Percentiles rank a stretch among this genome's conserved stretches.
Conservation (phyloP, 805 yeast genomes). For the Candida krabiensis region DNA sequence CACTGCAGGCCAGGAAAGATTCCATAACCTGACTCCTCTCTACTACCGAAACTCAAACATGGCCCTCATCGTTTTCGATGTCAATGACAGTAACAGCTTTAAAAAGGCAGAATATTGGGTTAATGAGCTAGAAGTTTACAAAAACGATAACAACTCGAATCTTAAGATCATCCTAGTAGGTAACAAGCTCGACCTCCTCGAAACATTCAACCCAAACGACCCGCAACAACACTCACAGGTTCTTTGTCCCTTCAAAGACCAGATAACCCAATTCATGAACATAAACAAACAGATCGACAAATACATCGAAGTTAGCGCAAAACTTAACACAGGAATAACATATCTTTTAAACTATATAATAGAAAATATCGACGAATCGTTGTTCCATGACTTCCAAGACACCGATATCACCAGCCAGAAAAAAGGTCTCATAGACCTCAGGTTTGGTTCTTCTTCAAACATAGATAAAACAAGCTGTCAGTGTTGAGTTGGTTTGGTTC, state of each 20-base stretch:
- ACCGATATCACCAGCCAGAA: conserved; percentile 6
- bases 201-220: no score
- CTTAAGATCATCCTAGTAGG: conserved; percentile 63
- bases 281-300: conserved; percentile 16
- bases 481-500: conserved; percentile 23
- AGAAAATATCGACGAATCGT: conserved; percentile 27
- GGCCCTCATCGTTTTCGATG: conserved; percentile 87
- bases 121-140: conserved; percentile 57
- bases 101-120: conserved; percentile 85
- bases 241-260: conserved; percentile 22
- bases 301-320: conserved; percentile 62
- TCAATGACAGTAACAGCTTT: conserved; percentile 55
- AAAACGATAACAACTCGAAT: conserved; percentile 21
- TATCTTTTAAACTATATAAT: conserved; percentile 40
- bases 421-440: conserved; percentile 26
- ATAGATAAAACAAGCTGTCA: conserved; percentile 17
- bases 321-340: conserved; percentile 61
- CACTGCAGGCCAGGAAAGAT: conserved; percentile 94
- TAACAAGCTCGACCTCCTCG: conserved; percentile 70
- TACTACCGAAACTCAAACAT: conserved; percentile 78
- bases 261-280: conserved; percentile 24
- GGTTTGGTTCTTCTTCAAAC: conserved; percentile 11
- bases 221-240: conserved; percentile 7
- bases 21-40: conserved; percentile 81
- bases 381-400: conserved; percentile 26